Evolutionary conservation across 73 alveolate genomes (phyloP).

Genomic region (Tetrahymena thermophila): DNA sequence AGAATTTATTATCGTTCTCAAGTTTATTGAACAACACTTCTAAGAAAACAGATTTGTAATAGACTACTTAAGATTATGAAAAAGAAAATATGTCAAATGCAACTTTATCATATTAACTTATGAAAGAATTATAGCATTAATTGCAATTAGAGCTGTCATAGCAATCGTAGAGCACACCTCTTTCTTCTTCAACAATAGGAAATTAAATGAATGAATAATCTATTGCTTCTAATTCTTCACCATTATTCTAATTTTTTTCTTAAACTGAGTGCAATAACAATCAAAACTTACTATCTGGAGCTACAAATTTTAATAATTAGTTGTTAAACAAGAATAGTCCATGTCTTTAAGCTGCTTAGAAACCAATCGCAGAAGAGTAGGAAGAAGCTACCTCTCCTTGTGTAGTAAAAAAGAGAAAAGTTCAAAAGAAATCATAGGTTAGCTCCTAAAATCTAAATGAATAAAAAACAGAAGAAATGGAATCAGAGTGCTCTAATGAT

Average conservation of each 20-base stretch:
- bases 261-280: background rate
- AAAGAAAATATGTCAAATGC: background rate
- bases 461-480: background rate
- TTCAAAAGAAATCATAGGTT: background rate
- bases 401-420: background rate
- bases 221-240: background rate
- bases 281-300: background rate
- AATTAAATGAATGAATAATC: background rate
- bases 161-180: background rate
- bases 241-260: background rate
- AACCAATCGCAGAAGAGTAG: background rate
- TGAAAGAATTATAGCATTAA: background rate
- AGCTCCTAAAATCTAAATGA: background rate
- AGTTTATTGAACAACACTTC: background rate
- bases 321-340: background rate
- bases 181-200: background rate
- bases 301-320: background rate
- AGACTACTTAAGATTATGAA: background rate
- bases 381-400: background rate
- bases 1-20: background rate
- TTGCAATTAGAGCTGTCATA: background rate
- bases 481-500: background rate
- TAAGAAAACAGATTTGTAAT: background rate
- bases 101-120: background rate
- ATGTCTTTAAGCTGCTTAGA: background rate